Evolutionary conservation across 768 basidiomycete species (phyloP), one percentile per base, ranked within the genome.

Genomic region (Termitomyces sp.): DNA sequence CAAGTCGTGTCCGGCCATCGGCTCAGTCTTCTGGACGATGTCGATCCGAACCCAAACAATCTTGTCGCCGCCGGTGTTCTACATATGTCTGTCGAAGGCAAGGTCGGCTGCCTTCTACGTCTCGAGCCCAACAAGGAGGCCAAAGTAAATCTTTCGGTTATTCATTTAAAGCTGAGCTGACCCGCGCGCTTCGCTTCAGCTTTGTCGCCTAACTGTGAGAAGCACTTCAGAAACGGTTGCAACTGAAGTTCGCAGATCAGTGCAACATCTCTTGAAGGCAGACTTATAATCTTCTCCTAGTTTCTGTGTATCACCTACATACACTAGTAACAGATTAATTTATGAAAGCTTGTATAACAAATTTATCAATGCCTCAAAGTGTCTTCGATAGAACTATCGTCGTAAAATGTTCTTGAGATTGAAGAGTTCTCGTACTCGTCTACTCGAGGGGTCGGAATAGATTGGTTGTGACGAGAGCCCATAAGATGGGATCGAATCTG

Each of bases 81-180:
- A 50, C 94, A 98, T 69, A 96, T 87, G 76, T 87, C 89, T n/a
- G 71, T 76, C 5, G 89, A 89, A 4, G 96, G 96, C 34, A 98
- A 98, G 73, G 92, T 98, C 49, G 97, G 97, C 6, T 98, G 97
- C 68, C 76, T 99, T 60, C 72, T 98, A 61, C 82, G 97, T 54
- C 70, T 98, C 29, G 97, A 99, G 71, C 97, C 97, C 2, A 99
- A 98, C 74, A 82, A 85, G 52, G 95, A 97, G 58, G 97, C 96
- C 27, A 96, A 97, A 82, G 94, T 93, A 66, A 50, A 81, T 58
- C 5, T 21, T 42, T 40, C 19, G 8, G 8, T 58, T 35, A 54
- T 27, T n/a, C 56, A 37, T 44, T 38, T 23, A 19, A 29, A 43
- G 23, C 47, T 29, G 37, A 9, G 11, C n/a, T 37, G 41, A 56